These are phyloP conservation scores for Citrus cavaleriei DNA, from an alignment of 345 rosid species.

Conservation along the genomic window DNA sequence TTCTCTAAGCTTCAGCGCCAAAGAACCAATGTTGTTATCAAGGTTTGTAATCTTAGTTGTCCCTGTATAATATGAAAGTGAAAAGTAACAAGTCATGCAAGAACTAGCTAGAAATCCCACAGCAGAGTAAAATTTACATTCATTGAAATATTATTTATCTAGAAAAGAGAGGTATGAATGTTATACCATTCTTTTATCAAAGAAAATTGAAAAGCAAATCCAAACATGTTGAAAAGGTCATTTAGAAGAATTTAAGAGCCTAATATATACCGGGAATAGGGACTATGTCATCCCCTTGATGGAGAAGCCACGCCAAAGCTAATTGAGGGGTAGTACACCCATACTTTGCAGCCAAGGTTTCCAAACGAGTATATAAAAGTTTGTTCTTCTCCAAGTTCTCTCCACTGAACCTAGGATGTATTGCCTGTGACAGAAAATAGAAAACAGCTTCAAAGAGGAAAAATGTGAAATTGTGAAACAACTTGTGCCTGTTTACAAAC, in stretches of 20 bases:
- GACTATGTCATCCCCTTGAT: slow-evolving; percentile 45
- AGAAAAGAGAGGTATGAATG: not conserved
- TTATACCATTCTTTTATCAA: not conserved
- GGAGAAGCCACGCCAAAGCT: slow-evolving; percentile 48
- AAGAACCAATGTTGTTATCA: slow-evolving; percentile 38
- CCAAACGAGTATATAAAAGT: slow-evolving; percentile 22
- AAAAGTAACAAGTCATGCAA: not conserved
- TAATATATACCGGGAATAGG: slow-evolving; percentile 41
- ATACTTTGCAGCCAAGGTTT: slow-evolving; percentile 33
- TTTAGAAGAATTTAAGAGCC: not conserved
- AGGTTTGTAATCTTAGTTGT: slow-evolving; percentile 47
- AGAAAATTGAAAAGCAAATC: not conserved
- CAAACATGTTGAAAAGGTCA: not conserved
- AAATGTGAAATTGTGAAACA: not conserved
- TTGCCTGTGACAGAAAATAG: slow-evolving; percentile 3
- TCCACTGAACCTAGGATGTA: slow-evolving; percentile 38
- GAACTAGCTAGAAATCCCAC: not conserved
- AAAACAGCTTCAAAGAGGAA: not conserved
- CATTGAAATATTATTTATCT: not conserved
- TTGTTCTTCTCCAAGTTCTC: slow-evolving; percentile 51
- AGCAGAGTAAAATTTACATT: not conserved
- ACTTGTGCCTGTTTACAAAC: not conserved
- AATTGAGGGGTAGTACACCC: slow-evolving; percentile 42
- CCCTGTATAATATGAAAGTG: slow-evolving; percentile 23
- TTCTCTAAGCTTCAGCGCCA: slow-evolving; percentile 26